phyloP scores from a whole-genome alignment of 176 grass and related monocot species.

The Tuctoria greenei region DNA sequence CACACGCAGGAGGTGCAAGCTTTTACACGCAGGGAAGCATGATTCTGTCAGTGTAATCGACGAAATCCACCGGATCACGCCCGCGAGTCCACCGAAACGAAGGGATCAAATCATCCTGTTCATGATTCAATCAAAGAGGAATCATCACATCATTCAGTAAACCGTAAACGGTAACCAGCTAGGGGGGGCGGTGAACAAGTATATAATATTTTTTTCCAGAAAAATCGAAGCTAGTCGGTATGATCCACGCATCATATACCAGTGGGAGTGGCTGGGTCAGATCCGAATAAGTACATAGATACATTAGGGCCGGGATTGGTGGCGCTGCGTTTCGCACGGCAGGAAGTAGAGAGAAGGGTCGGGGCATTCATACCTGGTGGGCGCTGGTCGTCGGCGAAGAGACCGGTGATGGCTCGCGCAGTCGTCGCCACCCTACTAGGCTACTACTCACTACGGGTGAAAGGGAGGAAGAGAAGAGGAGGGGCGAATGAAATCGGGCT shows the following conservation, averaged over 20 bases:
- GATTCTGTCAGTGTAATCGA: background rate
- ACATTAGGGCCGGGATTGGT: background rate
- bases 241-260: background rate
- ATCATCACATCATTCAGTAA: background rate
- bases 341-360: background rate
- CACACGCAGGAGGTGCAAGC: conserved; percentile 25
- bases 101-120: conserved; percentile 15
- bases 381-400: background rate
- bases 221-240: background rate
- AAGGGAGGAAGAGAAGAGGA: no score
- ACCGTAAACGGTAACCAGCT: background rate
- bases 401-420: background rate
- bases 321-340: background rate
- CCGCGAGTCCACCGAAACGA: background rate
- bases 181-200: background rate
- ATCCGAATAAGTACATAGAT: no score
- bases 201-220: no score
- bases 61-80: background rate
- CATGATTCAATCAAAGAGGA: background rate
- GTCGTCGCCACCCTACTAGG: background rate
- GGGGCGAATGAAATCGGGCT: no score
- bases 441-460: background rate
- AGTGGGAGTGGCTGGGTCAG: background rate
- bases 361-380: conserved; percentile 13
- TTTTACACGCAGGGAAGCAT: background rate